Evolutionary conservation across 768 basidiomycete species (phyloP), one percentile per base, ranked within the genome.

Genomic region (Leucocoprinus sp.): DNA sequence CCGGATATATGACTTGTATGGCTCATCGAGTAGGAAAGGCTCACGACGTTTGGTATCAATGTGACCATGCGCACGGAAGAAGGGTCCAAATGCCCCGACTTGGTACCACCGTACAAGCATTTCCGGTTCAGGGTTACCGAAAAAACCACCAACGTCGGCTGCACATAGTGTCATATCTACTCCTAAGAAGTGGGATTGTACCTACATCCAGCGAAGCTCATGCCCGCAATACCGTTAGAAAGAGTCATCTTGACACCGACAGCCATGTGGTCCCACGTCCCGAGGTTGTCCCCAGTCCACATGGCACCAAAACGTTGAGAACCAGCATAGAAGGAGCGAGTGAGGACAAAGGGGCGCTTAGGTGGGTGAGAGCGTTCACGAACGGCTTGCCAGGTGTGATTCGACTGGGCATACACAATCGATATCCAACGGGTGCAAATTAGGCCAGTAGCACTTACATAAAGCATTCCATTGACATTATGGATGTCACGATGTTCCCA

Each of bases 141-240:
- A 98, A 82, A 98, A 99, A 12, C 96, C 96, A 15, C 96, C 95
- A 42, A 98, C 93, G 56, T 99, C 96, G 50, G 96, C 95, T 98
- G 53, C 21, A 42, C 31, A 27, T 37, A 45, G 9, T 24, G 18
- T 15, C 11, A 17, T 15, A 11, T 2, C 15, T 26, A 8, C 15
- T n/a, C 6, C n/a, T 5, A 14, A 8, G 2, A 15, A 4, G 6
- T 19, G 39, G 17, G 29, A 38, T 21, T 24, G 35, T 2, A 67
- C 92, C 57, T 60, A 96, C 93, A 84, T 53, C 96, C 96, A 18
- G 80, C 71, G 60, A 93, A 99, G 22, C 82, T 76, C 79, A 97
- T 86, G 17, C 96, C 95, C 6, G 78, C 91, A 36, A 99, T 80
- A 33, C 82, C 81, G 55, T 89, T 85, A 8, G 89, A 74, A 26